Base-by-base conservation (phyloP, 2,329 filamentous ascomycete genomes). In the Tolypocladium guangdongense region DNA sequence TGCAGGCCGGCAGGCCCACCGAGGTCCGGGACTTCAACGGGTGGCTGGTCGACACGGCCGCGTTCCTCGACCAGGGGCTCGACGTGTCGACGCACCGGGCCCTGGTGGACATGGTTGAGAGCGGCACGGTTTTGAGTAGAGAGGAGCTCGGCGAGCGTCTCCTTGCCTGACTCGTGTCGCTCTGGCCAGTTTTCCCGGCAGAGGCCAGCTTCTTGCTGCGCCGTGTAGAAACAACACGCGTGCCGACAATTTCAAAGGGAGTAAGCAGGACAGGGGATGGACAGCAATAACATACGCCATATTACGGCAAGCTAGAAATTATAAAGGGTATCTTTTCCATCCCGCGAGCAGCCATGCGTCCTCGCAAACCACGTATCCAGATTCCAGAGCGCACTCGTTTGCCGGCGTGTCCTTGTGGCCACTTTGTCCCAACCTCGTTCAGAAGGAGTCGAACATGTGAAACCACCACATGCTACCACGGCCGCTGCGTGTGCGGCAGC, bases 21-120 rank as follows among this genome's bases (percentile, higher is more conserved):
- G 81, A 83, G 63, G 73, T 84, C 45, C 63, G 70, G 50, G 78
- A 82, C 57, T 77, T 84, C 59, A 84, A 83, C 60, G 81, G 81
- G 52, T 83, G 78, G 74, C 65, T 83, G 20, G 67, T 77, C 36
- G 74, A 76, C 39, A 76, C 66, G 60, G 75, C 72, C 7, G 62
- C 58, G 20, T 70, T 71, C 33, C 64, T 78, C 4, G 64, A 64
- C 39, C 55, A 58, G 20, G 62, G 60, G 20, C 52, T 71, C 12
- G 63, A 69, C 50, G 62, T 74, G 49, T 60, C 64, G 33, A 64
- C 64, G 7, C 72, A 81, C 60, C 63, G 66, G 57, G 67, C 59
- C 52, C 59, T 80, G 36, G 65, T 78, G 16, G 58, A 64, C 35
- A 60, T 79, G 46, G 74, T 81, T 12, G 71, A 75, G 58, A 60